Conservation (phyloP, 139 green algal species). For the Pseudopediastrum boryanum region DNA sequence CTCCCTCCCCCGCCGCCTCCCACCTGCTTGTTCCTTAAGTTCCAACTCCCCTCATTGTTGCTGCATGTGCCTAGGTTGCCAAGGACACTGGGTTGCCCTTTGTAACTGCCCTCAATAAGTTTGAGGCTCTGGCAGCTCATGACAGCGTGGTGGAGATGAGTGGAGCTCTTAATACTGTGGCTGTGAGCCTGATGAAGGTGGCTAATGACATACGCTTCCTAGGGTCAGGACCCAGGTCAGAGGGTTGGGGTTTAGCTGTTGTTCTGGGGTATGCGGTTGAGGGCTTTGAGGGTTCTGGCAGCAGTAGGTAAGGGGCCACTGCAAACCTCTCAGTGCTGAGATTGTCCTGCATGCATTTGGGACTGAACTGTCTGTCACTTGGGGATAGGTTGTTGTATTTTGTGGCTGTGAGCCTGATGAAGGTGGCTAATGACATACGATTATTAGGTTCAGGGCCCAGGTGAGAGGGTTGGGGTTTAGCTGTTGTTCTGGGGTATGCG, state of each 20-base stretch:
- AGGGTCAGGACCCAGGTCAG: slow-evolving; percentile 45
- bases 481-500: too few species aligned
- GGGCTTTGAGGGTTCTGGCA: too few species aligned
- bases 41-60: too few species aligned
- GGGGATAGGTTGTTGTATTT: too few species aligned
- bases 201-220: slow-evolving; percentile 87
- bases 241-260: not conserved
- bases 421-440: slow-evolving; percentile 88
- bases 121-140: slow-evolving; percentile 95
- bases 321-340: too few species aligned
- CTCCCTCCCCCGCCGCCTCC: not conserved
- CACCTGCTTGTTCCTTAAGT: not conserved
- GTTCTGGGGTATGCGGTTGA: slow-evolving; percentile 2
- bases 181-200: slow-evolving; percentile 92
- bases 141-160: slow-evolving; percentile 87
- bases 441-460: slow-evolving; percentile 52
- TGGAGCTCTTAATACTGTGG: slow-evolving; percentile 91
- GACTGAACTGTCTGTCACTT: too few species aligned
- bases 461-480: too few species aligned
- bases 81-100: slow-evolving; percentile 88
- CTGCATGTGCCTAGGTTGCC: slow-evolving; percentile 57
- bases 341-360: too few species aligned
- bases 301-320: too few species aligned
- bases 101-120: slow-evolving; percentile 95
- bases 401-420: slow-evolving; percentile 90